Evolutionary conservation across 169 alveolate genomes (phyloP).

Genomic region (Babesia ovata): DNA sequence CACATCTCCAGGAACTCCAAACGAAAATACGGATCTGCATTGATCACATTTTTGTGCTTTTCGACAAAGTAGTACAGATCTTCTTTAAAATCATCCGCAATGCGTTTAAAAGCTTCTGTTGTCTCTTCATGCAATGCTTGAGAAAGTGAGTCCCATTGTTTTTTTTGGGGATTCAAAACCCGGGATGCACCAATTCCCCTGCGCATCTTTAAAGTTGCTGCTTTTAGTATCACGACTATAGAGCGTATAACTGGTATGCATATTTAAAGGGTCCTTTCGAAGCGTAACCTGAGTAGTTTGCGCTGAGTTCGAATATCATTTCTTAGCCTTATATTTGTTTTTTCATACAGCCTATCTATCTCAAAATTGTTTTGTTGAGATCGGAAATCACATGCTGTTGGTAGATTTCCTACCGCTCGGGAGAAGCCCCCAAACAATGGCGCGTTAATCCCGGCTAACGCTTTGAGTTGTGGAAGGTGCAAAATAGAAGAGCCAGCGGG

Average conservation of each 20-base stretch:
- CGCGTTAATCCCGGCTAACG: constrained; percentile 36
- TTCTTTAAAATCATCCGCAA: constrained; percentile 37
- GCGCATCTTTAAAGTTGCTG: constrained; percentile 10
- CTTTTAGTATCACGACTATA: background rate
- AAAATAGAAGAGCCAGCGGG: constrained; percentile 74
- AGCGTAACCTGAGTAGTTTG: constrained; percentile 24
- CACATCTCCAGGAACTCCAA: constrained; percentile 56
- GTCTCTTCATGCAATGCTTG: constrained; percentile 7
- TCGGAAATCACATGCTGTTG: constrained; percentile 55
- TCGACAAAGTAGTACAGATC: constrained; percentile 16
- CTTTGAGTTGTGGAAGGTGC: constrained; percentile 64
- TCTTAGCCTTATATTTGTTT: background rate
- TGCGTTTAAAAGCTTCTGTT: constrained; percentile 12
- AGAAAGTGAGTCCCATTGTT: constrained; percentile 27
- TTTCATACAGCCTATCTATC: constrained; percentile 19
- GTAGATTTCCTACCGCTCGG: constrained; percentile 53
- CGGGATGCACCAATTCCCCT: constrained; percentile 54
- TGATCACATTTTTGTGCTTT: constrained; percentile 26
- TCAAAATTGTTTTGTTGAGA: constrained; percentile 55
- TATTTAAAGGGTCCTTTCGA: background rate
- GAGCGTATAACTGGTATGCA: background rate
- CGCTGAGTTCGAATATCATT: constrained; percentile 5
- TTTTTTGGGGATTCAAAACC: constrained; percentile 12
- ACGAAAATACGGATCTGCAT: constrained; percentile 45
- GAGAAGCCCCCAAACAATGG: constrained; percentile 56